Evolutionary conservation across 2,329 filamentous ascomycete genomes (phyloP), one percentile per base, ranked within the genome.

Genomic region (Aspergillus phoenicis): DNA sequence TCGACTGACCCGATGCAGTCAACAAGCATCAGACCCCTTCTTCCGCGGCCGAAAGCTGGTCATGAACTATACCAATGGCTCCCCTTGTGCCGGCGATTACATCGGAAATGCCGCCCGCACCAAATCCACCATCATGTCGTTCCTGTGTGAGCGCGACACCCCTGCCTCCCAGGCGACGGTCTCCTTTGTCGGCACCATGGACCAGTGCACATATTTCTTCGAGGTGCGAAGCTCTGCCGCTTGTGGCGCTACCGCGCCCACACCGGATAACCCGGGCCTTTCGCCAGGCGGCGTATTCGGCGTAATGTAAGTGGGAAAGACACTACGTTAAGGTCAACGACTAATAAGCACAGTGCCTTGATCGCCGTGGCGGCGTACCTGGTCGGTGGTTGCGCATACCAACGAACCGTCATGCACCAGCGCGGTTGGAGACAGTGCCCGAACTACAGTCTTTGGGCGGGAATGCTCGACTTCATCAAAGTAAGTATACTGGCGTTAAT

Each of bases 131-230:
- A 88, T 93, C 61, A 92, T 99, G 77, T 95, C 93, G 24, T 94
- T 98, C 75, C 89, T 95, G 66, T 99, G 95, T 81, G 93, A 97
- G 73, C 87, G 87, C 64, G 93, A 97, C 69, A 87, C 91, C 1
- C 81, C 89, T 1, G 84, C 83, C 30, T 85, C 86, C 4, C 83
- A 85, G 43, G 89, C 93, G 4, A 84, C 85, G 4, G 83, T 95
- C 39, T 92, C 91, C 20, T 99, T 97, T 74, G 89, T 98, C 61
- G 91, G 91, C 61, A 89, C 93, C 63, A 89, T 91, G 43, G 93
- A 98, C 73, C 89, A 96, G 62, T 99, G 95, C 82, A 87, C 91
- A 30, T 99, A 98, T 78, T 91, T 96, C 78, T 99, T 99, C 80
- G 93, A 98, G 76, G 89, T 93, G 53, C 90, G 94, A 66, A 95